Evolutionary conservation across 805 yeast species (phyloP), one percentile per base, ranked within the genome.

Genomic region (Barnettozyma californica): DNA sequence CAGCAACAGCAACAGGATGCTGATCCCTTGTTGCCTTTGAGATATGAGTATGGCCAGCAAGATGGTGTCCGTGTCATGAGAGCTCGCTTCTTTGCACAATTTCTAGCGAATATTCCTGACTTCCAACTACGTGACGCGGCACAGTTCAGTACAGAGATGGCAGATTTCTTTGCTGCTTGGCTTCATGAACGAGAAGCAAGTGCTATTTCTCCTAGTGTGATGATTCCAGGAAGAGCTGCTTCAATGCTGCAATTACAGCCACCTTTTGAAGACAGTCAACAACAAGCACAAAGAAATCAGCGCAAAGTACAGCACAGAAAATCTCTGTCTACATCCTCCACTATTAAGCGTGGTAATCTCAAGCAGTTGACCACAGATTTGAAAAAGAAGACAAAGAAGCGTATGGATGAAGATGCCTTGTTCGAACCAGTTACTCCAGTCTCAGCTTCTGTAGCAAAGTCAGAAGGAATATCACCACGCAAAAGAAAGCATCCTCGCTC

Each of bases 21-120:
- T 7, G 44, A 16, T 20, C 9, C 34, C 4, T 35, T 45, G 18
- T 9, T 48, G 9, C n/a, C 26, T 1, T 36, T 46, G 45, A 42
- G 20, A 13, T 43, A 44, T 40, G 47, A 53, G 13, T 42, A 40
- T 31, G 38, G 23, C 38, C 38, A 35, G 38, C 27, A 19, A 1
- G 27, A 31, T 1, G 44, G 48, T 8, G 36, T 43, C 7, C 23
- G 38, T 26, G 41, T 26, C 11, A 26, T 49, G 5, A 46, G 36
- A 16, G 11, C 38, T 4, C 20, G 33, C 3, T 40, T 21, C 25
- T 48, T 50, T 9, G 44, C 41, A 16, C 45, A 40, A 11, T 52
- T 55, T 26, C n/a, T 54, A 25, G 19, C 42, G 1, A 50, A 54
- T 11, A 50, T 50, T 10, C 54, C 57, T 14, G 29, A 36, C 10